Base-by-base conservation (phyloP, 2,329 filamentous ascomycete species). In the Balansia obtecta region DNA sequence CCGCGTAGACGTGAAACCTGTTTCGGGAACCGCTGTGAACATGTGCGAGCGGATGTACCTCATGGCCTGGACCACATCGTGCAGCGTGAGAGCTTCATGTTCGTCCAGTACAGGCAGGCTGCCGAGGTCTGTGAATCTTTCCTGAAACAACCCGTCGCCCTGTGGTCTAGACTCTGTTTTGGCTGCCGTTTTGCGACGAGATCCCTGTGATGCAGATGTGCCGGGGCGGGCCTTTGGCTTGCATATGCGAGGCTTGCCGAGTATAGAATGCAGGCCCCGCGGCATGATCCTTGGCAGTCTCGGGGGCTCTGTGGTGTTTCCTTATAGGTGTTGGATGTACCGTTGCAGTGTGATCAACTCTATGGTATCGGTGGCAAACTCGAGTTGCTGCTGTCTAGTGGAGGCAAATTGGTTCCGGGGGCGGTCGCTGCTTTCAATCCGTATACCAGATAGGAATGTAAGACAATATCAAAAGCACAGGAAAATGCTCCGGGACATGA, bases 41-140 rank as follows among this genome's bases (percentile, higher is more conserved):
- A 85, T 86, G 58, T 68, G 71, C 18, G 61, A 65, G 38, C 75
- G 76, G 46, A 83, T 76, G 63, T 83, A 77, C 48, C 74, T 69
- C 60, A 88, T 79, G 20, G 81, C 80, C 61, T 86, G 82, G 0
- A 79, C 71, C 1, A 83, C 75, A 61, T 84, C 79, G 47, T 77
- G 71, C 5, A 85, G 72, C 30, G 70, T 73, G 13, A 80, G 66
- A 55, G 82, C 75, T 32, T 52, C 47, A 12, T 32, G 37, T 33
- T 72, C 67, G 12, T 74, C 72, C 0, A 86, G 67, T 3, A 75
- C 70, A 33, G 71, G 68, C 15, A 79, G 69, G 10, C 80, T 66
- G 11, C 83, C 83, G 13, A 70, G 63, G 57, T 87, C 82, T 43
- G 82, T 74, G 15, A 88, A 74, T 45, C 70, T 72, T 47, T 68